A percentile compares a stretch with the other conserved stretches of the same genome.
Conservation (phyloP, 495 filamentous ascomycete genomes). For the Podospora didyma region DNA sequence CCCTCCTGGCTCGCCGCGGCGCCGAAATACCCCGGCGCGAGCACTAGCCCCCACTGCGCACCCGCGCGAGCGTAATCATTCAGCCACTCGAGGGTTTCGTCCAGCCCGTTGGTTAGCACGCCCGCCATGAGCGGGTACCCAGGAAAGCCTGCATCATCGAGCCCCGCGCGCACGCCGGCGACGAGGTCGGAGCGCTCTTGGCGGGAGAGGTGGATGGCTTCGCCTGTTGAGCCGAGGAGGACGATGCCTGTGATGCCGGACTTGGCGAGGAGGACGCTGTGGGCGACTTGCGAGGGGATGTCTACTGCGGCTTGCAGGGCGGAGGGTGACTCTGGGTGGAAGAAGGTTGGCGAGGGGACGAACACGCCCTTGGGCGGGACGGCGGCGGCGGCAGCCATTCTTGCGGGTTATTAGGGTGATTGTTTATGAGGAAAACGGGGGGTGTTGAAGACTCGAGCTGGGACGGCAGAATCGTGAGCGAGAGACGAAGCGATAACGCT, state of each 20-base stretch:
- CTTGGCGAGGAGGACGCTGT: conserved; percentile 60
- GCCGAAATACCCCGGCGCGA: conserved; percentile 57
- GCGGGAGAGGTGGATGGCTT: conserved; percentile 62
- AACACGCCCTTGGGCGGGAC: conserved; percentile 39
- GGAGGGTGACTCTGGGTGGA: conserved; percentile 15
- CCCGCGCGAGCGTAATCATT: conserved; percentile 54
- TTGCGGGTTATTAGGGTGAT: no score
- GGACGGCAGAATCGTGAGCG: no score
- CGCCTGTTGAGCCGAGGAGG: conserved; percentile 64
- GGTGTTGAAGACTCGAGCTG: no score
- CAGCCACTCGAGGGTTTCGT: conserved; percentile 58
- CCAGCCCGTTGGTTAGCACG: conserved; percentile 57
- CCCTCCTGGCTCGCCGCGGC: conserved; percentile 43
- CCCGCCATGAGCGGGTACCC: conserved; percentile 67
- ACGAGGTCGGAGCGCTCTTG: conserved; percentile 56
- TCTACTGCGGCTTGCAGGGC: conserved; percentile 34
- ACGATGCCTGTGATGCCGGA: conserved; percentile 61
- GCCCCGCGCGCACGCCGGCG: conserved; percentile 45
- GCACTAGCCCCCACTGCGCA: conserved; percentile 58
- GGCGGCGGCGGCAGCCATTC: not conserved
- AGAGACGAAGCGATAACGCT: no score
- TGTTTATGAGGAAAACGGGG: no score
- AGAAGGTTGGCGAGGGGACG: conserved; percentile 45
- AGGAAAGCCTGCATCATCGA: conserved; percentile 53
- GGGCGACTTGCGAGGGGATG: conserved; percentile 50